Evolutionary conservation across 148 eudicot genomes (phyloP).

Genomic region (Mesembryanthemum crystallinum): DNA sequence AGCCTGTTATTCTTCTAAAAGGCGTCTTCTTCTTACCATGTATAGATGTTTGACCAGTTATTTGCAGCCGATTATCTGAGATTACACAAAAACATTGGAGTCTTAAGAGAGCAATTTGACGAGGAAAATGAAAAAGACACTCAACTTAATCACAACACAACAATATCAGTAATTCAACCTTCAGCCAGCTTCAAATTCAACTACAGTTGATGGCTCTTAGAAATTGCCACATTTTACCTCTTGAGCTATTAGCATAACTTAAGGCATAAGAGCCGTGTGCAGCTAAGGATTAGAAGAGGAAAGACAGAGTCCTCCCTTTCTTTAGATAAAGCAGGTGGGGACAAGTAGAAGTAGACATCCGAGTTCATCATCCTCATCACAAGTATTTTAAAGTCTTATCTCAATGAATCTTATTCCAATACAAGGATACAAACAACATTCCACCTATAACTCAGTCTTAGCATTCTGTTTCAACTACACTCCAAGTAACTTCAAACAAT

Average conservation of each 20-base stretch:
- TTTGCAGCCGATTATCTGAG: constrained; percentile 61
- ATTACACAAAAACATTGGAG: not conserved
- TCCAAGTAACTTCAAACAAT: not conserved
- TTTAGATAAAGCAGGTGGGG: not conserved
- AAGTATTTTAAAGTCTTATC: not conserved
- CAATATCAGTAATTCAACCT: not conserved
- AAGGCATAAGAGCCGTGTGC: not conserved
- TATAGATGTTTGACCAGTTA: constrained; percentile 46
- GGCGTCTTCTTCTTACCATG: constrained; percentile 68
- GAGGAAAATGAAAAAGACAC: not conserved
- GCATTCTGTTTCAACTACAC: not conserved
- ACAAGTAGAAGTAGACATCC: not conserved
- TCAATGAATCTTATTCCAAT: not conserved
- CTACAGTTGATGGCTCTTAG: not conserved
- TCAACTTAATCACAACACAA: not conserved
- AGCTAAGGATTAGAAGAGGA: not conserved
- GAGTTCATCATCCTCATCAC: not conserved
- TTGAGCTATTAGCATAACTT: not conserved
- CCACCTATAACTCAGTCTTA: not conserved
- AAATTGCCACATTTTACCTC: not conserved
- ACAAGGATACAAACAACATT: not conserved
- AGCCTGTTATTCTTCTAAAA: constrained; percentile 67
- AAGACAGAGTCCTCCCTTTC: not conserved
- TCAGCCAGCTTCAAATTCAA: not conserved
- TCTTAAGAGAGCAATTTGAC: not conserved